Conservation (phyloP, 345 rosid genomes). For the Arabis alpina region DNA sequence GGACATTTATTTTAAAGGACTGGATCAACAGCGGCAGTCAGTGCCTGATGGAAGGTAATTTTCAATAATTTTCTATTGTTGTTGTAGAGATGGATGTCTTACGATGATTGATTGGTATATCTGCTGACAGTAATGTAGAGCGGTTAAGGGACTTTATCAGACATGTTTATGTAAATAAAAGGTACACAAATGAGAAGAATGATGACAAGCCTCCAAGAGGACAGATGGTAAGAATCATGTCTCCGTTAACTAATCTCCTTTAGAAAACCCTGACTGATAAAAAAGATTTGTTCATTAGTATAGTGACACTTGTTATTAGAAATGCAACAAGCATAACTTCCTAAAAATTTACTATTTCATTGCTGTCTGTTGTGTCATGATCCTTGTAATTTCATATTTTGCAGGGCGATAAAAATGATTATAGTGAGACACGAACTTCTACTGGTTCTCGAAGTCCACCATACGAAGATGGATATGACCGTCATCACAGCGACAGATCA, state of each 20-base stretch:
- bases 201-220: slow-evolving; percentile 80
- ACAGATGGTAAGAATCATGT: slow-evolving; percentile 57
- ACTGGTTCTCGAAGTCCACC: slow-evolving; percentile 92
- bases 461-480: slow-evolving; percentile 72
- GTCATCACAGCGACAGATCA: slow-evolving; percentile 69
- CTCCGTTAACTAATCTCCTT: slow-evolving; percentile 9
- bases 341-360: background rate
- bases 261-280: background rate
- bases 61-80: slow-evolving; percentile 44
- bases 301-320: background rate
- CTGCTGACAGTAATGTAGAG: slow-evolving; percentile 70
- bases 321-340: background rate
- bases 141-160: slow-evolving; percentile 85
- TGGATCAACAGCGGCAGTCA: slow-evolving; percentile 80
- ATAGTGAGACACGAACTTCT: slow-evolving; percentile 56
- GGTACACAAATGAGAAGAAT: slow-evolving; percentile 72
- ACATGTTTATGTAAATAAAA: slow-evolving; percentile 87
- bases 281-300: background rate
- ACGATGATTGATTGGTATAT: slow-evolving; percentile 40
- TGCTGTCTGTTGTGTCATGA: background rate
- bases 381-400: slow-evolving; percentile 27
- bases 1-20: slow-evolving; percentile 83
- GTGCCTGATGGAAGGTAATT: slow-evolving; percentile 79
- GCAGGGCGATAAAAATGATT: slow-evolving; percentile 80
- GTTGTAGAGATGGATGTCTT: slow-evolving; percentile 1